Percentiles rank a stretch among this genome's conserved stretches.
These are phyloP conservation scores for Coriaria nepalensis DNA, from an alignment of 306 rosid species.

Conservation along the genomic window DNA sequence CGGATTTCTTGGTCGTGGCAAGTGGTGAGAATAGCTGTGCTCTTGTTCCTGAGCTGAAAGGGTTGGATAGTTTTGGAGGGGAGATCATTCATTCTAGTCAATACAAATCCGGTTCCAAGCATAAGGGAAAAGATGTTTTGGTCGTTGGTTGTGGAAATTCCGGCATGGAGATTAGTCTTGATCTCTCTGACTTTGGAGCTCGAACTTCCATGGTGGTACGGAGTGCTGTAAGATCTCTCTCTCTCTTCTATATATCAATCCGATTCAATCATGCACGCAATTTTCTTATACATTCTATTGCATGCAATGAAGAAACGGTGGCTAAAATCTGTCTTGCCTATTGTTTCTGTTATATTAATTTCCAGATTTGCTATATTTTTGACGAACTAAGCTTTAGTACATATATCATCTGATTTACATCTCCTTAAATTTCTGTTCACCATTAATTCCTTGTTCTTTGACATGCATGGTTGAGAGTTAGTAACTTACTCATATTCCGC, in stretches of 20 bases:
- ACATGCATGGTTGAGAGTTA: not conserved
- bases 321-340: too few relatives aligned
- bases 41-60: slow-evolving; percentile 7
- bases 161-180: slow-evolving; percentile 23
- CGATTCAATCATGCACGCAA: not conserved
- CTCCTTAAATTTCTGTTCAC: too few relatives aligned
- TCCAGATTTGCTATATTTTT: too few relatives aligned
- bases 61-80: slow-evolving; percentile 16
- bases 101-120: slow-evolving; percentile 5
- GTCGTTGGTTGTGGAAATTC: slow-evolving; percentile 29
- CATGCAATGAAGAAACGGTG: not conserved
- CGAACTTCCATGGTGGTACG: slow-evolving; percentile 16
- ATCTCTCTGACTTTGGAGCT: slow-evolving; percentile 12
- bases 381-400: too few relatives aligned
- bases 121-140: slow-evolving; percentile 13
- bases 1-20: slow-evolving; percentile 19
- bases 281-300: not conserved
- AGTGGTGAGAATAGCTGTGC: slow-evolving; percentile 18
- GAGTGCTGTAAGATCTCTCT: slow-evolving; percentile 27
- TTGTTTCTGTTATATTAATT: too few relatives aligned
- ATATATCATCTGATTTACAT: too few relatives aligned
- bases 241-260: not conserved
- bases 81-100: slow-evolving; percentile 12
- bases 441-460: not conserved
- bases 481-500: too few relatives aligned